phyloP scores from a whole-genome alignment of 768 basidiomycete genomes.

The Hygrocybe coccinea region DNA sequence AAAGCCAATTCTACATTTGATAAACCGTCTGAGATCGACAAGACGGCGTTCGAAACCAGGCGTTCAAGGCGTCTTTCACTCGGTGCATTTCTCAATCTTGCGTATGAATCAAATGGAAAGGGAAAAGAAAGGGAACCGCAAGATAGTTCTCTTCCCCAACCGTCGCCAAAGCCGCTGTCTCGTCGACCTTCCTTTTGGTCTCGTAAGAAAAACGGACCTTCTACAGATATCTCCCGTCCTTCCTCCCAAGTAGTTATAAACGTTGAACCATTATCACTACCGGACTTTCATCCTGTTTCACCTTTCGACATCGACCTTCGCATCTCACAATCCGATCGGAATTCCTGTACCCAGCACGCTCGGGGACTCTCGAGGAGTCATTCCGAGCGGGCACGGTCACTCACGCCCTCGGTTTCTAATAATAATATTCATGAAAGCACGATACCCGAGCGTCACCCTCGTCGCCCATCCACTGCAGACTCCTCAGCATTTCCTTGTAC shows the following conservation, averaged over 20 bases:
- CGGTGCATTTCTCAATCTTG: conserved; percentile 30
- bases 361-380: conserved; percentile 41
- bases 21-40: conserved; percentile 14
- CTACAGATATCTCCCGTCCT: conserved; percentile 11
- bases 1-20: conserved; percentile 19
- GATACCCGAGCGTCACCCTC: conserved; percentile 2
- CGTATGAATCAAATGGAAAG: conserved; percentile 42
- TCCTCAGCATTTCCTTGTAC: conserved; percentile 16
- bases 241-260: background rate
- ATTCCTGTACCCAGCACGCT: conserved; percentile 13
- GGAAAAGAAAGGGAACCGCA: conserved; percentile 36
- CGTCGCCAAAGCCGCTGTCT: conserved; percentile 38
- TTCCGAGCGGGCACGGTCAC: conserved; percentile 31
- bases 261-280: conserved; percentile 7
- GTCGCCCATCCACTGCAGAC: conserved; percentile 44
- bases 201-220: conserved; percentile 39
- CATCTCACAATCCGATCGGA: conserved; percentile 13
- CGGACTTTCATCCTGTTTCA: conserved; percentile 25
- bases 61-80: conserved; percentile 54
- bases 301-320: conserved; percentile 20
- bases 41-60: conserved; percentile 18
- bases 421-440: background rate
- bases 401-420: conserved; percentile 7
- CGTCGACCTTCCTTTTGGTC: conserved; percentile 68
- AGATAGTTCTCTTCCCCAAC: conserved; percentile 17